Evolutionary conservation across 2,329 filamentous ascomycete species (phyloP), one percentile per base, ranked within the genome.

Genomic region (Trichoderma atroviride): DNA sequence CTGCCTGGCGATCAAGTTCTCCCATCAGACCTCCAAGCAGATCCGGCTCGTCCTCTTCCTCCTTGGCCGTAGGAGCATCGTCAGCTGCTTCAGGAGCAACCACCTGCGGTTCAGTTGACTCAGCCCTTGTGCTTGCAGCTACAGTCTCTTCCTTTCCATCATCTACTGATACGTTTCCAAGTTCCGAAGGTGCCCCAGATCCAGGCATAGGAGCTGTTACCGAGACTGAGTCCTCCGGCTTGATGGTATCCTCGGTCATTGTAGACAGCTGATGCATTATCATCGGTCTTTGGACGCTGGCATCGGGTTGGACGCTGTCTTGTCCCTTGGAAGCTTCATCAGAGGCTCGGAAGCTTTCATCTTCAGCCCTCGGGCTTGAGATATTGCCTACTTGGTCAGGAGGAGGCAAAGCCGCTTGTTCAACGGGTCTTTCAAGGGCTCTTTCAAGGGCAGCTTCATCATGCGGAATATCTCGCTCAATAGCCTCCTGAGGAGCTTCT

Each of bases 1-100:
- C 65, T 43, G 62, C 75, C 69, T 83, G 81, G 37, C 81, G 79
- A 68, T 84, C 80, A 43, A 85, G 77, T 40, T 82, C 83, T 1
- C 81, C 78, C 72, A 85, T 80, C 1, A 84, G 74, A n/a, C 79
- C 81, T n/a, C 79, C 81, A 27, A 85, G 79, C 43, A 85, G 68
- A 73, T 85, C 82, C 9, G 81, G 78, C 31, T 82, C 81, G n/a
- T 58, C 50, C 9, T 52, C 47, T 31, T 58, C 50, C 9, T 52
- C 47, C 24, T 53, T 19, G 31, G 33, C 31, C 14, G 22, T 24
- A 11, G 35, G 9, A 9, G 14, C 43, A 31, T 59, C 55, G 19
- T 9, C 37, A 4, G 3, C 33, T 7, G 43, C 4, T 14, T 66
- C 63, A 33, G 63, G 24, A 50, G 22, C 63, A 24, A 35, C n/a